Evolutionary conservation across 345 rosid genomes (phyloP).

Genomic region (Eucalyptus regnans): DNA sequence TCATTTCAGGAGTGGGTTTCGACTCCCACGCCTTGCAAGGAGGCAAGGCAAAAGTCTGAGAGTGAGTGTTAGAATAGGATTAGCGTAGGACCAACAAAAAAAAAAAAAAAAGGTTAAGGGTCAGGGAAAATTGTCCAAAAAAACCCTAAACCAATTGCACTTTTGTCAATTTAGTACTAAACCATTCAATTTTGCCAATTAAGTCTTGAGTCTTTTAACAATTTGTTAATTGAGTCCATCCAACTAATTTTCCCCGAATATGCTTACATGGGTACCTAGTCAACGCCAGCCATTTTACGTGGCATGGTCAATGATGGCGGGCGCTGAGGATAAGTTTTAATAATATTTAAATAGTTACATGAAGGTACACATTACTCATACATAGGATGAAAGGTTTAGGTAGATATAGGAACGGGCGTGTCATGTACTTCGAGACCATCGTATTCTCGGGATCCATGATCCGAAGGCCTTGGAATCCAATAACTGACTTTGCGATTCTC

Average conservation of each 20-base stretch:
- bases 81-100: too few relatives aligned
- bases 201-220: accelerated
- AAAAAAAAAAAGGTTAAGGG: neutral
- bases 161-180: accelerated
- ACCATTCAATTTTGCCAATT: too few relatives aligned
- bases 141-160: accelerated
- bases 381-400: neutral
- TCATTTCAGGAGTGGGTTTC: too few relatives aligned
- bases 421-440: neutral
- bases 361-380: neutral
- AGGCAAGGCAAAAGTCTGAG: too few relatives aligned
- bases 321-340: accelerated
- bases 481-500: neutral
- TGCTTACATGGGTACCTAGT: too few relatives aligned
- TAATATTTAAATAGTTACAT: neutral
- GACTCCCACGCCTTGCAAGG: too few relatives aligned
- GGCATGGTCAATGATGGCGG: too few relatives aligned
- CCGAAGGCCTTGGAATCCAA: neutral
- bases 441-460: neutral
- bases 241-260: accelerated
- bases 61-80: too few relatives aligned
- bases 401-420: neutral
- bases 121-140: neutral
- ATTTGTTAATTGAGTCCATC: accelerated
- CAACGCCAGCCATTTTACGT: accelerated